Evolutionary conservation across 2,329 filamentous ascomycete species (phyloP).

Genomic region (Chaetothyriales sp.): DNA sequence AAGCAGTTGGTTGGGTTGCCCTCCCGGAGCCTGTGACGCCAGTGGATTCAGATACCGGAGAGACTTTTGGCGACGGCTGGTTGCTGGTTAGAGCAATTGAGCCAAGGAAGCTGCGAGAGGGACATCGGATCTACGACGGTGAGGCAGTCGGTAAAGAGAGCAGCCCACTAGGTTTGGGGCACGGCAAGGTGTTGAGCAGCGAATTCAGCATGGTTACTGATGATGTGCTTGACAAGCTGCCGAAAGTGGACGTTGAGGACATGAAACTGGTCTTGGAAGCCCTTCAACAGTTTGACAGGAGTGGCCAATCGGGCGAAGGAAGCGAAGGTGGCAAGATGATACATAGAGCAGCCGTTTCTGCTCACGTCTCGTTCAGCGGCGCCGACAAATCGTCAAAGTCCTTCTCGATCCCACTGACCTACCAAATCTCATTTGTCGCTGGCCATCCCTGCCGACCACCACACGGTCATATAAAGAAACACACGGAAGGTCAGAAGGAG

Average conservation of each 20-base stretch:
- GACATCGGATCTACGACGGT: slow-evolving; percentile 31
- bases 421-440: slow-evolving; percentile 32
- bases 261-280: slow-evolving; percentile 17
- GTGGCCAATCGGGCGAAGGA: slow-evolving; percentile 2
- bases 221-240: slow-evolving; percentile 8
- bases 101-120: slow-evolving; percentile 17
- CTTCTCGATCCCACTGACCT: slow-evolving; percentile 14
- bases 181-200: slow-evolving; percentile 24
- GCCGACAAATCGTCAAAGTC: slow-evolving; percentile 18
- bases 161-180: slow-evolving; percentile 24
- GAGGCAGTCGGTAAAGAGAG: slow-evolving; percentile 26
- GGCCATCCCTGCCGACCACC: slow-evolving; percentile 39
- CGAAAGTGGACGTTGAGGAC: slow-evolving; percentile 13
- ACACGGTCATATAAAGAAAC: slow-evolving; percentile 17
- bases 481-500: slow-evolving; percentile 7
- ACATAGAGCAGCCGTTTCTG: slow-evolving; percentile 11
- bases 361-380: slow-evolving; percentile 11
- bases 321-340: background rate
- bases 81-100: slow-evolving; percentile 31
- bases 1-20: slow-evolving; percentile 43
- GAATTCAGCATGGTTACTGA: slow-evolving; percentile 28
- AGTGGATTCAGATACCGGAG: slow-evolving; percentile 16
- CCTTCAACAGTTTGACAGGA: slow-evolving; percentile 4
- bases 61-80: slow-evolving; percentile 32
- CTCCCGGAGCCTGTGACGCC: slow-evolving; percentile 26